Evolutionary conservation across 2,329 filamentous ascomycete genomes (phyloP).

Genomic region (Metarhizium anisopliae): DNA sequence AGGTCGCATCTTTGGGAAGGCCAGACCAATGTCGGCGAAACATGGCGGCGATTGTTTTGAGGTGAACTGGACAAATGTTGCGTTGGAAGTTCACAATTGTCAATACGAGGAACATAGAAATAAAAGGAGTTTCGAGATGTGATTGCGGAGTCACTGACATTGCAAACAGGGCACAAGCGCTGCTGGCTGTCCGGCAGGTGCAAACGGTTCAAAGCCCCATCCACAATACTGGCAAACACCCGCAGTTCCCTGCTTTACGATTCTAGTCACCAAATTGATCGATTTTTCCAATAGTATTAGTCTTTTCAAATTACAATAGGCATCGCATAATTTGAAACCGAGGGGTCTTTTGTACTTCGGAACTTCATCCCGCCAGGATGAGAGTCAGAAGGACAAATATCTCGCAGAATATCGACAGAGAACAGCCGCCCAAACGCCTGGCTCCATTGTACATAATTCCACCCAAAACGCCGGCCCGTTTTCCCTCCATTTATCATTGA

Average conservation of each 20-base stretch:
- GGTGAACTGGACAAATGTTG: background rate
- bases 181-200: background rate
- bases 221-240: background rate
- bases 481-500: background rate
- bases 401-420: background rate
- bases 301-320: background rate
- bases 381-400: background rate
- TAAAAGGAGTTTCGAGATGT: background rate
- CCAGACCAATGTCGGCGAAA: constrained; percentile 62
- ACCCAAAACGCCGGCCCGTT: background rate
- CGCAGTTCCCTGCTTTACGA: background rate
- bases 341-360: too few relatives aligned
- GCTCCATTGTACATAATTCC: background rate
- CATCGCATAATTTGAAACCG: background rate
- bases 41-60: constrained; percentile 33
- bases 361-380: too few relatives aligned
- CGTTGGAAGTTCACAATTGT: background rate
- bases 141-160: background rate
- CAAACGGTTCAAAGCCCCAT: background rate
- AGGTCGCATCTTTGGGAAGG: constrained; percentile 62
- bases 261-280: too few relatives aligned
- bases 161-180: background rate
- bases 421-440: background rate
- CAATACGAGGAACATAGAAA: background rate
- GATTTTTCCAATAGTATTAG: too few relatives aligned